These are phyloP conservation scores for Fusarium nanum DNA, from an alignment of 2,329 filamentous ascomycete species.

Conservation along the genomic window DNA sequence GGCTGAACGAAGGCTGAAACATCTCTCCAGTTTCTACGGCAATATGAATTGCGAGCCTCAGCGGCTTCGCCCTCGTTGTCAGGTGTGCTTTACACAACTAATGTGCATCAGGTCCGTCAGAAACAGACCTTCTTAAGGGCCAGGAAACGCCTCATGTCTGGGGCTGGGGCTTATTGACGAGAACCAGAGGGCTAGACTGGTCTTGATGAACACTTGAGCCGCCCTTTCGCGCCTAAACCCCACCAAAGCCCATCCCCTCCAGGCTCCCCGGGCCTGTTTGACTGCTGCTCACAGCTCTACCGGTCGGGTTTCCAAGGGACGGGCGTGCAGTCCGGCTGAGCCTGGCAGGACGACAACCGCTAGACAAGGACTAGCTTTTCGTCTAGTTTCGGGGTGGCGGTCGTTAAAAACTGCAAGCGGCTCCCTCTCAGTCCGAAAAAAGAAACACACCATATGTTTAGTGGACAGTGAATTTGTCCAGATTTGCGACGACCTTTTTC, in stretches of 20 bases:
- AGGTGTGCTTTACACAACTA: conserved; percentile 20
- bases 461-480: conserved; percentile 20
- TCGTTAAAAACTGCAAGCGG: conserved; percentile 43
- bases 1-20: conserved; percentile 35
- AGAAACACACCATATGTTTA: conserved; percentile 30
- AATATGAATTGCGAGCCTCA: conserved; percentile 24
- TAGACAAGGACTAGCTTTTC: conserved; percentile 21
- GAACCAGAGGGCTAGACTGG: conserved; percentile 27
- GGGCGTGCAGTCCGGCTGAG: conserved; percentile 16
- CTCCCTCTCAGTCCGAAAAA: conserved; percentile 39
- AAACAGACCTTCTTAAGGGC: conserved; percentile 14
- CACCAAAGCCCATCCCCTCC: conserved; percentile 25
- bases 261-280: conserved; percentile 21
- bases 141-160: conserved; percentile 28
- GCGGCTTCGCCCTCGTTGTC: conserved; percentile 18
- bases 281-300: conserved; percentile 1
- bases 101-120: conserved; percentile 17
- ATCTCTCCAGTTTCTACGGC: conserved; percentile 21
- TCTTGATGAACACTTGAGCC: conserved; percentile 23
- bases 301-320: conserved; percentile 10
- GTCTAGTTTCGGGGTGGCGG: conserved; percentile 33
- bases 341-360: conserved; percentile 35
- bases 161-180: conserved; percentile 7
- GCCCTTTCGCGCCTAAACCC: conserved; percentile 32
- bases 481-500: conserved; percentile 22